Percentiles rank a stretch among this genome's conserved stretches.
Conservation (phyloP, 192 early-diverging fungal genomes). For the Dissophora ornata region DNA sequence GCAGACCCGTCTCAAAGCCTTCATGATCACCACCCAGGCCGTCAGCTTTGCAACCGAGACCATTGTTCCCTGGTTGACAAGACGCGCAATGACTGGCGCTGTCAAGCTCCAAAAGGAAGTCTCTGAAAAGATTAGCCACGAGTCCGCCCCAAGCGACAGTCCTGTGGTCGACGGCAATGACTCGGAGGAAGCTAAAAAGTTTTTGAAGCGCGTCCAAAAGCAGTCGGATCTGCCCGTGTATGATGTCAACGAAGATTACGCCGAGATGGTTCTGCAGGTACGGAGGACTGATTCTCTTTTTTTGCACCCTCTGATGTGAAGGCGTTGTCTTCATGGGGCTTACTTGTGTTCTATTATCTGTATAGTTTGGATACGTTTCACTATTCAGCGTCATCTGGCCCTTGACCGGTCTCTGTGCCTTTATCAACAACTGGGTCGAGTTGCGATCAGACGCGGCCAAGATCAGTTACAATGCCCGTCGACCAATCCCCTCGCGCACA, state of each 20-base stretch:
- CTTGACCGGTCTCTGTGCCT: slow-evolving; percentile 80
- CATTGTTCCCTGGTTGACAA: slow-evolving; percentile 74
- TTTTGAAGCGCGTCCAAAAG: slow-evolving; percentile 65
- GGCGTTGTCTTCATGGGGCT: not conserved
- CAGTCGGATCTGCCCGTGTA: slow-evolving; percentile 79
- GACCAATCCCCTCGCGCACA: slow-evolving; percentile 76
- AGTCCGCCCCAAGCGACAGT: not conserved
- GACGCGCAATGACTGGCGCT: slow-evolving; percentile 50
- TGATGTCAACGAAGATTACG: slow-evolving; percentile 89
- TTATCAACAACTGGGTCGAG: slow-evolving; percentile 94
- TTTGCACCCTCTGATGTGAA: not conserved
- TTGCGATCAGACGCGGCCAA: slow-evolving; percentile 92
- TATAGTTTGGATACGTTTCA: slow-evolving; percentile 85
- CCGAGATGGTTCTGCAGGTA: slow-evolving; percentile 92
- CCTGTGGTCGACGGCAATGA: slow-evolving; percentile 7
- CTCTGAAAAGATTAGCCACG: slow-evolving; percentile 34
- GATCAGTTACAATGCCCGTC: slow-evolving; percentile 79
- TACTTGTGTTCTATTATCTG: not conserved
- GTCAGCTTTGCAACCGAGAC: slow-evolving; percentile 81
- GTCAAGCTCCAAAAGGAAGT: slow-evolving; percentile 55
- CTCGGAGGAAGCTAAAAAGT: slow-evolving; percentile 49
- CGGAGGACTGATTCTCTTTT: not conserved
- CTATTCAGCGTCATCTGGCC: slow-evolving; percentile 91
- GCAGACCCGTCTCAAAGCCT: slow-evolving; percentile 73
- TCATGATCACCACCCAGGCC: slow-evolving; percentile 87